Conservation (phyloP, 169 alveolate species). For the Eimeria necatrix region DNA sequence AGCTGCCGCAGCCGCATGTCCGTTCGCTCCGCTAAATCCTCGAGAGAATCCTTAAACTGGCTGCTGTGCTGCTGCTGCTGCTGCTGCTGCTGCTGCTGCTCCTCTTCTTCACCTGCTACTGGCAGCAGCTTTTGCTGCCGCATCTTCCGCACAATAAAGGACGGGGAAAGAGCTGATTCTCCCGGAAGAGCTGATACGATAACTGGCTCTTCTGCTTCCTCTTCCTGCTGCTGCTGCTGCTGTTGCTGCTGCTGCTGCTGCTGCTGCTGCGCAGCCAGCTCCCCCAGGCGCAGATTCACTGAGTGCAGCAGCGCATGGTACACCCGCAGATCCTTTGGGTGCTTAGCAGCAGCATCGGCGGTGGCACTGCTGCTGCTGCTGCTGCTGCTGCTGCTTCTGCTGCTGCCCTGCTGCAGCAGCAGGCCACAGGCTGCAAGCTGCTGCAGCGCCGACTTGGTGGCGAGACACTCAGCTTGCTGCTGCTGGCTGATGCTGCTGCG, state of each 20-base stretch:
- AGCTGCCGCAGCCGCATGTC: constrained; percentile 45
- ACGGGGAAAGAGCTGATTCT: constrained; percentile 11
- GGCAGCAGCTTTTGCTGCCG: constrained; percentile 65
- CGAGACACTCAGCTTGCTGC: constrained; percentile 41
- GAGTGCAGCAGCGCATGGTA: constrained; percentile 56
- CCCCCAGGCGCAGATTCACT: constrained; percentile 32
- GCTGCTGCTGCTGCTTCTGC: constrained; percentile 51
- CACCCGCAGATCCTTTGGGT: not conserved
- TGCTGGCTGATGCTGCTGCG: constrained; percentile 34
- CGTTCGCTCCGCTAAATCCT: not conserved
- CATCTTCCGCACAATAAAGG: not conserved
- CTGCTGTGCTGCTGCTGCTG: not conserved
- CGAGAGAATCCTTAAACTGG: constrained; percentile 12
- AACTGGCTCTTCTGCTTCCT: not conserved
- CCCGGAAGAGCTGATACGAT: not conserved
- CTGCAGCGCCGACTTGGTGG: constrained; percentile 59
- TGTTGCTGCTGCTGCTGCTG: constrained; percentile 37
- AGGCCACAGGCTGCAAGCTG: not conserved
- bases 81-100: constrained; percentile 41
- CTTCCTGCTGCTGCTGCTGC: constrained; percentile 36
- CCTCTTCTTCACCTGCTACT: not conserved
- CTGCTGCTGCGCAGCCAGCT: constrained; percentile 61
- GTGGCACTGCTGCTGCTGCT: not conserved
- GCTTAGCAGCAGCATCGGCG: not conserved
- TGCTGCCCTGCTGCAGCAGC: constrained; percentile 26